Base-by-base conservation (phyloP, 371 early-diverging fungal species). In the Apophysomyces elegans region DNA sequence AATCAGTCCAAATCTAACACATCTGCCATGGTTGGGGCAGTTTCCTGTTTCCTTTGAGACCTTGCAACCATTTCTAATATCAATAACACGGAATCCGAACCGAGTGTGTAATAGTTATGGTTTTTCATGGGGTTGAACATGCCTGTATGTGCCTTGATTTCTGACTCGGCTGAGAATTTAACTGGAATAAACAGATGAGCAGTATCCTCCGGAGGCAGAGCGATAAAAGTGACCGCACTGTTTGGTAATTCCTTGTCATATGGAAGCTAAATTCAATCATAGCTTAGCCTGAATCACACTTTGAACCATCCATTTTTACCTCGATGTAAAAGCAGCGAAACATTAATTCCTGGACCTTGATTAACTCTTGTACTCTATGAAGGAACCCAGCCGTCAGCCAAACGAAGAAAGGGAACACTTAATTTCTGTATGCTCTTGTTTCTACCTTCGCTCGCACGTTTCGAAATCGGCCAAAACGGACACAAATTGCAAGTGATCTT, bases 261-360 rank as follows among this genome's bases (percentile, higher is more conserved):
- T 59, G 35, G 68, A 50, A 72, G 44, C 72, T 72, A 43, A 39
- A 45, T 5, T 35, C 35, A 65, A 60, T 9, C 37, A 21, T 18
- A 16, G 32, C 43, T 37, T 3, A 4, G 41, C 12, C 12, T 11
- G n/a, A 38, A 41, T 16, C 26, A 12, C 12, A n/a, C 32, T 58
- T 65, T 36, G 46, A 32, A 38, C 7, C 41, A 9, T 32, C 32
- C 21, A 7, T 46, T 43, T 65, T 62, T 66, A 83, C 80, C 59
- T 76, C 79, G 18, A 83, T 75, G 62, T 87, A 87, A 64, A 85
- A 87, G 57, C 85, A 87, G 35, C 76, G 79, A 64, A 87, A 85
- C 11, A 80, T 68, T 1, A 87, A 61, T 59, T 74, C 68, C 7
- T 80, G 78, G 8, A 87, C 54, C 18, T 68, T 46, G 1, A 80